A percentile compares a stretch with the other conserved stretches of the same genome.
Conservation (phyloP, 2,329 filamentous ascomycete species). For the Arachnopeziza araneosa region DNA sequence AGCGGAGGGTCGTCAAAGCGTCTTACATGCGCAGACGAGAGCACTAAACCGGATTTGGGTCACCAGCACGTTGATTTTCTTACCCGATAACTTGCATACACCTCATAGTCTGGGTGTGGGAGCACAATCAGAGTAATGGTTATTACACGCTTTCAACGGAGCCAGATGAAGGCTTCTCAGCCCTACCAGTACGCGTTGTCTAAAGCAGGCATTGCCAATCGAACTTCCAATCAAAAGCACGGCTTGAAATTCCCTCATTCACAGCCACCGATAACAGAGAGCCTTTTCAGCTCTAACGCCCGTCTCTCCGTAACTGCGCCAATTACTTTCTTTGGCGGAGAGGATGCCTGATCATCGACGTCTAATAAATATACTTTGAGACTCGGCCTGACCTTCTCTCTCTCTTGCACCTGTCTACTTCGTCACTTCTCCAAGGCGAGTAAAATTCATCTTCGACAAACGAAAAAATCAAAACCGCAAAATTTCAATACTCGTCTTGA, state of each 20-base stretch:
- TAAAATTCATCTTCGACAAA: too few relatives aligned
- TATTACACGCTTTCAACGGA: too few relatives aligned
- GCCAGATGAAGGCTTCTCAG: background rate
- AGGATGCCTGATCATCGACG: background rate
- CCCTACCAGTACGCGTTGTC: background rate
- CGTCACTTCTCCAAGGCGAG: too few relatives aligned
- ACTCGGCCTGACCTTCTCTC: background rate
- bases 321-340: background rate
- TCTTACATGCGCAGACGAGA: background rate
- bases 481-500: too few relatives aligned
- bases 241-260: background rate
- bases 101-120: background rate
- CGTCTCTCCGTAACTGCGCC: background rate
- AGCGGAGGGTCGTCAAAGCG: background rate
- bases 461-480: too few relatives aligned
- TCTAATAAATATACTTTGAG: background rate
- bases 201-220: background rate
- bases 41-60: constrained; percentile 1
- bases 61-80: constrained; percentile 1
- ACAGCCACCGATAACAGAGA: background rate
- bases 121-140: background rate
- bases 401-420: background rate
- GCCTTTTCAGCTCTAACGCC: background rate
- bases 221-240: background rate
- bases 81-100: background rate